Conservation (phyloP, 2,329 filamentous ascomycete species). For the Cyphellophora europaea region DNA sequence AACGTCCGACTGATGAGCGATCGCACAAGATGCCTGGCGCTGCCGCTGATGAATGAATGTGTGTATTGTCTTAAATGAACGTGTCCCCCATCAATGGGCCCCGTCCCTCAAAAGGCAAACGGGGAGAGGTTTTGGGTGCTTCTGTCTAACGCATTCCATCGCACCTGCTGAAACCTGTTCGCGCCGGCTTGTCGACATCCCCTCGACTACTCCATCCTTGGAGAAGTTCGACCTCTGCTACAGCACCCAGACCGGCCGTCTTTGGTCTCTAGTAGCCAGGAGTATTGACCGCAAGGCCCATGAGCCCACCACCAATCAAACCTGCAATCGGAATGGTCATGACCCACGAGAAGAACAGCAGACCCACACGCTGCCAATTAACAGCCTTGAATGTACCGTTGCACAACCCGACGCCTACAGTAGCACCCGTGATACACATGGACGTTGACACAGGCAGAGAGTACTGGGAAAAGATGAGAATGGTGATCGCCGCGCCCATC, state of each 20-base stretch:
- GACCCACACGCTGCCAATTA: slow-evolving; percentile 64
- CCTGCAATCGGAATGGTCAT: slow-evolving; percentile 55
- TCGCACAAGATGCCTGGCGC: no score
- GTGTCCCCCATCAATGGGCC: no score
- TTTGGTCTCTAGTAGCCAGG: slow-evolving; percentile 49
- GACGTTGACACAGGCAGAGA: slow-evolving; percentile 67
- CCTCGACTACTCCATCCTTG: no score
- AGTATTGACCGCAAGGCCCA: slow-evolving; percentile 48
- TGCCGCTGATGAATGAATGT: background rate
- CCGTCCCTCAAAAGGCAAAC: no score
- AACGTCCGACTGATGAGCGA: no score
- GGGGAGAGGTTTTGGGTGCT: no score
- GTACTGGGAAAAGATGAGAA: slow-evolving; percentile 67
- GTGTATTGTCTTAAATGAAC: background rate
- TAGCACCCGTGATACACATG: slow-evolving; percentile 73
- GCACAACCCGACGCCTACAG: slow-evolving; percentile 68
- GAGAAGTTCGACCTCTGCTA: no score
- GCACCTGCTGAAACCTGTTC: no score
- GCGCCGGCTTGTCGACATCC: no score
- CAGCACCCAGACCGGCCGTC: no score
- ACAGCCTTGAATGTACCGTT: slow-evolving; percentile 63
- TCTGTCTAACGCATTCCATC: no score
- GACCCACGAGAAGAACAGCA: slow-evolving; percentile 60
- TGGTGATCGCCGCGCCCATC: slow-evolving; percentile 67
- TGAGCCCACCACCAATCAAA: slow-evolving; percentile 43